phyloP scores from a whole-genome alignment of 345 rosid genomes.

The Citrus australasica region DNA sequence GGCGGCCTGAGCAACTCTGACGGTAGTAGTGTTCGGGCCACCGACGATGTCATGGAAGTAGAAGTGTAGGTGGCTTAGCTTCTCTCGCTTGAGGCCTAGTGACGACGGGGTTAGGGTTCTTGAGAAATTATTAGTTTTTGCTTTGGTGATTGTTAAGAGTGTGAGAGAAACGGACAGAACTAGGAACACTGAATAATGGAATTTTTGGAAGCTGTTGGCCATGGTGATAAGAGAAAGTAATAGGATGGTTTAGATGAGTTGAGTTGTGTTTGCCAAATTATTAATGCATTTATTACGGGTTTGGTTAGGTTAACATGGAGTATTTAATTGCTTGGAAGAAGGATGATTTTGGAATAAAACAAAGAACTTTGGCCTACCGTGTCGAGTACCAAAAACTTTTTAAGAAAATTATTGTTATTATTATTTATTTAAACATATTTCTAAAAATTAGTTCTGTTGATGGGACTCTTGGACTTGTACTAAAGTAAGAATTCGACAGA shows the following conservation, averaged over 20 bases:
- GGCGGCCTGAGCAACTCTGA: conserved; percentile 32
- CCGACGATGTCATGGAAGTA: conserved; percentile 55
- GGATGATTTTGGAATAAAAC: too few species aligned
- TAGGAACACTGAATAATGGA: background rate
- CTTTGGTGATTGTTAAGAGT: background rate
- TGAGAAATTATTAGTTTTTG: conserved; percentile 24
- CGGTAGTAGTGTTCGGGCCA: conserved; percentile 40
- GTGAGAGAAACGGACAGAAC: background rate
- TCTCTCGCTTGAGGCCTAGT: conserved; percentile 32
- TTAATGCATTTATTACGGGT: background rate
- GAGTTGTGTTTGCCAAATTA: background rate
- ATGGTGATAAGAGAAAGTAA: background rate
- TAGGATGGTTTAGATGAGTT: background rate
- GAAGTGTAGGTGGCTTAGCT: conserved; percentile 49
- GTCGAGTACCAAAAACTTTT: too few species aligned
- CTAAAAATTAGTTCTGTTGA: too few species aligned
- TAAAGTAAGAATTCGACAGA: too few species aligned
- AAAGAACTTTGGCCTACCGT: too few species aligned
- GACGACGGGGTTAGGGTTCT: conserved; percentile 15
- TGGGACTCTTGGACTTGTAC: too few species aligned
- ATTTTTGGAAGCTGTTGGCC: conserved; percentile 2
- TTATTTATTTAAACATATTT: too few species aligned
- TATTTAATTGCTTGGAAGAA: too few species aligned
- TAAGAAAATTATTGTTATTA: too few species aligned
- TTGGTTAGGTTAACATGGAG: background rate